Evolutionary conservation across 2,329 filamentous ascomycete genomes (phyloP).

Genomic region (Verruconis gallopava): DNA sequence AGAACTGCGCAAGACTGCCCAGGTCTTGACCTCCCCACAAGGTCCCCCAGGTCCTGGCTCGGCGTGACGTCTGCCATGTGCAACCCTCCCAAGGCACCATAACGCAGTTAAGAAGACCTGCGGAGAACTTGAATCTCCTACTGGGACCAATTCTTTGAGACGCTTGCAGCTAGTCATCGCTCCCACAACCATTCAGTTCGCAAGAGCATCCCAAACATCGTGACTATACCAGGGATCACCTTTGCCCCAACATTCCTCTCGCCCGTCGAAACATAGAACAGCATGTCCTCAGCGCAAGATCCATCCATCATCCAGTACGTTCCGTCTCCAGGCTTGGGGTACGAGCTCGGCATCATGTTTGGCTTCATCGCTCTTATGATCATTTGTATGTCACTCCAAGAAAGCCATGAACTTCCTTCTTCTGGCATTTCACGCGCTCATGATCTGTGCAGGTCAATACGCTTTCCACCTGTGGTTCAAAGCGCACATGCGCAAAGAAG

Average conservation of each 20-base stretch:
- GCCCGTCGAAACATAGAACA: background rate
- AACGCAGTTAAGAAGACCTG: too few species aligned
- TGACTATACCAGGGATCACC: background rate
- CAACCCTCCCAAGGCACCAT: too few species aligned
- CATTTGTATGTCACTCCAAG: background rate
- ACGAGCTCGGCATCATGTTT: background rate
- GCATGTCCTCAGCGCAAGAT: background rate
- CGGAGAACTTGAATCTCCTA: too few species aligned
- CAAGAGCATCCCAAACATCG: background rate
- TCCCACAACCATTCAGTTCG: too few species aligned
- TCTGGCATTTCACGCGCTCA: background rate
- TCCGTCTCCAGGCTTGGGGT: background rate
- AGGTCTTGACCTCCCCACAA: too few species aligned
- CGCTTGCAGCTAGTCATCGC: too few species aligned
- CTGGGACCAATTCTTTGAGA: too few species aligned
- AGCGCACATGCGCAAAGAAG: background rate
- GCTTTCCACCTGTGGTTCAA: background rate
- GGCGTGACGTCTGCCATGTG: too few species aligned
- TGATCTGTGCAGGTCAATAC: background rate
- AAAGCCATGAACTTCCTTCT: background rate
- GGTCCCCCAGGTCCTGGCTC: too few species aligned
- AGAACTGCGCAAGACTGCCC: too few species aligned
- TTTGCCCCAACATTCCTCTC: background rate
- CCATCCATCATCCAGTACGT: background rate
- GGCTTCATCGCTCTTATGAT: background rate